These are phyloP conservation scores for Heterobasidion annosum DNA, from an alignment of 1,284 basidiomycete species.

Conservation along the genomic window DNA sequence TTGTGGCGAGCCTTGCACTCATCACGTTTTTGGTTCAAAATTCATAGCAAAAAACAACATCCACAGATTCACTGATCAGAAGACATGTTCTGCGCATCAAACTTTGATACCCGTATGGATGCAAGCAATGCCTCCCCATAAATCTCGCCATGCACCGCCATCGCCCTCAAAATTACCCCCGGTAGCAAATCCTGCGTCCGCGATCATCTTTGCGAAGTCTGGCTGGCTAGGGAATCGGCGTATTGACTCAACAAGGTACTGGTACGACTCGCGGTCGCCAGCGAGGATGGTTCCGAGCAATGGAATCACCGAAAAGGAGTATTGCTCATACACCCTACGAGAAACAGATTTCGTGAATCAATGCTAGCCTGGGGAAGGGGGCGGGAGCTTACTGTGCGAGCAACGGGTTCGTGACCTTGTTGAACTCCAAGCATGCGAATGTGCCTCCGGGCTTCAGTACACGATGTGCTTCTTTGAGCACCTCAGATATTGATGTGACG, in stretches of 20 bases:
- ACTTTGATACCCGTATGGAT: slow-evolving; percentile 83
- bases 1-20: background rate
- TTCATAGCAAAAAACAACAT: no score
- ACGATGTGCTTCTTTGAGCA: slow-evolving; percentile 85
- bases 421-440: slow-evolving; percentile 96
- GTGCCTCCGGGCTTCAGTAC: slow-evolving; percentile 96
- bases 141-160: slow-evolving; percentile 83
- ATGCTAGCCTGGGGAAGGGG: background rate
- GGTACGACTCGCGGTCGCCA: slow-evolving; percentile 91
- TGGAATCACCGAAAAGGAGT: slow-evolving; percentile 95
- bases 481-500: slow-evolving; percentile 89
- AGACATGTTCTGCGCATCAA: slow-evolving; percentile 13
- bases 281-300: slow-evolving; percentile 93
- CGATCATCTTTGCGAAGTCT: slow-evolving; percentile 87
- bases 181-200: slow-evolving; percentile 77
- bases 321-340: slow-evolving; percentile 83
- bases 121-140: slow-evolving; percentile 82
- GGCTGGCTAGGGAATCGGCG: slow-evolving; percentile 88
- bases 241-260: slow-evolving; percentile 97
- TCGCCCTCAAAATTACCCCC: slow-evolving; percentile 63
- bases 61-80: no score
- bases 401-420: slow-evolving; percentile 86
- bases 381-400: slow-evolving; percentile 64
- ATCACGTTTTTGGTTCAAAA: no score
- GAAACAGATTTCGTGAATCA: background rate